Base-by-base conservation (phyloP, 2,329 filamentous ascomycete genomes). In the Ophiocordyceps camponoti-floridani region DNA sequence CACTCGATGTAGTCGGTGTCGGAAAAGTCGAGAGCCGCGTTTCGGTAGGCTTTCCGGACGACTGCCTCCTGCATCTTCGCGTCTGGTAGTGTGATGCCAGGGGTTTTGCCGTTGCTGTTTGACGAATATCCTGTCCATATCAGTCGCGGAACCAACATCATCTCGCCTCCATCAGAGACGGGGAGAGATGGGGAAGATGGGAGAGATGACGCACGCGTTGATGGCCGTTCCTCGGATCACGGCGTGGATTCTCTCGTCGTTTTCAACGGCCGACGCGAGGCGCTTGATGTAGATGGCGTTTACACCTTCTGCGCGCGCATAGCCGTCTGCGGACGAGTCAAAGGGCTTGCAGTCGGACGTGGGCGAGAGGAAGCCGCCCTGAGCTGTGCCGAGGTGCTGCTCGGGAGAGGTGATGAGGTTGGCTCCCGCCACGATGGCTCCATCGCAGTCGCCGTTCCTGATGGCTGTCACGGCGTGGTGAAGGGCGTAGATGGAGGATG, bases 41-140 rank as follows among this genome's bases (percentile, higher is more conserved):
- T 55, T 3, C 47, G 37, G 49, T 72, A 72, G 0, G 62, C 56
- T 0, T 52, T 48, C 35, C 52, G 50, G 42, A 72, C 72, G 43
- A 69, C 64, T 9, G 53, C 54, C 0, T 58, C 51, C 45, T 57
- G 53, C 12, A 47, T 48, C n/a, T 51, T 46, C 18, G 37, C 18
- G 41, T 46, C 51, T 11, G 55, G 55, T 3, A 51, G 46, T 46
- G 47, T 54, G 48, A 44, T 61, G 28, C 53, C 52, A 19, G 46
- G 47, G 12, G 49, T 47, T 13, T 48, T 51, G 13, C 54, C 56
- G 30, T 56, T 52, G 9, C 46, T 41, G 16, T 38, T 9, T 18
- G 23, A 23, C 5, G 23, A 23, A 23, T 23, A 23, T n/a, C n/a
- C n/a, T 3, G 16, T 16, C 10, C 35, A 18, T 11, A 38, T 38